Evolutionary conservation across 495 filamentous ascomycete genomes (phyloP).

Genomic region (Penicillium bialowiezense): DNA sequence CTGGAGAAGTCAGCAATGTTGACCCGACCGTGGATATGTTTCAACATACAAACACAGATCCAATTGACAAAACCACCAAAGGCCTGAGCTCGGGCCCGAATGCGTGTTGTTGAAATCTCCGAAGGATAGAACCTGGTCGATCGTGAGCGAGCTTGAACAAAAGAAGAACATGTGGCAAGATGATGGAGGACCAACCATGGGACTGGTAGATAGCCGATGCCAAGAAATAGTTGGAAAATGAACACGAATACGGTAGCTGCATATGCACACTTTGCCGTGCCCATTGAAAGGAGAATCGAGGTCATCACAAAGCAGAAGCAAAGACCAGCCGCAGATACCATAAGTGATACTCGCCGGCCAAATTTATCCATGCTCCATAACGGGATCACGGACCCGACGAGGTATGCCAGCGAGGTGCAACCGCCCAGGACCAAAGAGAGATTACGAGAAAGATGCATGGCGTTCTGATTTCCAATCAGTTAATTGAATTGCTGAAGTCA

Average conservation of each 20-base stretch:
- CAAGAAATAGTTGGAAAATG: slow-evolving; percentile 47
- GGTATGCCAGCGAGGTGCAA: slow-evolving; percentile 41
- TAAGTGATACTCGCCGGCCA: slow-evolving; percentile 48
- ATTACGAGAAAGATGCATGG: slow-evolving; percentile 50
- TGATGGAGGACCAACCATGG: slow-evolving; percentile 52
- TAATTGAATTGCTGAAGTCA: too few relatives aligned
- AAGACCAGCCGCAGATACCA: slow-evolving; percentile 44
- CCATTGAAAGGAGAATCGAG: slow-evolving; percentile 30
- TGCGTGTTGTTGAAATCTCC: slow-evolving; percentile 52
- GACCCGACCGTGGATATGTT: neutral
- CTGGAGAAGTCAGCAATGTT: neutral
- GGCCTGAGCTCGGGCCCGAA: slow-evolving; percentile 35
- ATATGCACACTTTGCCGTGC: slow-evolving; percentile 23
- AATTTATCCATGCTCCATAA: slow-evolving; percentile 49
- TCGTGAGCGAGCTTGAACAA: slow-evolving; percentile 23
- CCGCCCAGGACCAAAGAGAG: slow-evolving; percentile 50
- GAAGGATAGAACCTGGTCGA: slow-evolving; percentile 65
- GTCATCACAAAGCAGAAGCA: slow-evolving; percentile 42
- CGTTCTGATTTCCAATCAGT: too few relatives aligned
- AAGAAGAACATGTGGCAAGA: slow-evolving; percentile 33
- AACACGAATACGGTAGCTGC: slow-evolving; percentile 46
- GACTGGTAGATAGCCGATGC: slow-evolving; percentile 36
- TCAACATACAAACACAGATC: slow-evolving; percentile 41
- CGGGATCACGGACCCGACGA: slow-evolving; percentile 35
- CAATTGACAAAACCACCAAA: slow-evolving; percentile 46